phyloP scores from a whole-genome alignment of 352 stramenopile species.

The Phytophthora constricta region DNA sequence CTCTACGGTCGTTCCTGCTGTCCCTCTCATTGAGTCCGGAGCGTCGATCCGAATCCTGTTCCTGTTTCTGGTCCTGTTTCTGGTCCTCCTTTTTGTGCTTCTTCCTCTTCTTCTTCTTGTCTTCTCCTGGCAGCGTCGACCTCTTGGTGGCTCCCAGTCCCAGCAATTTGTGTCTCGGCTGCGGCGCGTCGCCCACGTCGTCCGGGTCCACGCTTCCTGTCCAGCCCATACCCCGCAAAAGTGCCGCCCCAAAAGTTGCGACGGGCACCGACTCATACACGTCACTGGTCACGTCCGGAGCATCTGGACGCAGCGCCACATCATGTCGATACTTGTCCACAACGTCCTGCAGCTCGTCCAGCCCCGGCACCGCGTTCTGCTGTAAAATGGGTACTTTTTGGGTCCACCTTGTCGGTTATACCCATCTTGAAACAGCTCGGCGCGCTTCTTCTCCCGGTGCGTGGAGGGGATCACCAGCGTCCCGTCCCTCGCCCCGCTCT shows the following conservation, averaged over 20 bases:
- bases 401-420: constrained; percentile 25
- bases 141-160: constrained; percentile 92
- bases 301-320: constrained; percentile 78
- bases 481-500: not conserved
- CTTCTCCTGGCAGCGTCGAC: constrained; percentile 51
- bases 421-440: constrained; percentile 48
- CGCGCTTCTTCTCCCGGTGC: constrained; percentile 28
- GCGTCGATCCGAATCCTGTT: constrained; percentile 7
- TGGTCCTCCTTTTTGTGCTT: constrained; percentile 18
- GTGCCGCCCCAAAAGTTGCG: constrained; percentile 94
- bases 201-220: constrained; percentile 71
- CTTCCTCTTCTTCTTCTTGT: constrained; percentile 49
- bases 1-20: not conserved
- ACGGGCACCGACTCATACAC: constrained; percentile 92
- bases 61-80: constrained; percentile 14
- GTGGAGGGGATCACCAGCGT: constrained; percentile 60
- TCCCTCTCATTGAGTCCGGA: constrained; percentile 22
- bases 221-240: constrained; percentile 98
- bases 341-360: constrained; percentile 72
- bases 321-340: constrained; percentile 88
- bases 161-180: constrained; percentile 92
- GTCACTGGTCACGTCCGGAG: constrained; percentile 82
- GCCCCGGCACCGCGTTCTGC: constrained; percentile 74
- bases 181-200: constrained; percentile 42
- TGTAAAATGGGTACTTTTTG: constrained; percentile 65